Evolutionary conservation across 192 early-diverging fungal genomes (phyloP), one percentile per base, ranked within the genome.

Genomic region (Backusella parvicylindrica): DNA sequence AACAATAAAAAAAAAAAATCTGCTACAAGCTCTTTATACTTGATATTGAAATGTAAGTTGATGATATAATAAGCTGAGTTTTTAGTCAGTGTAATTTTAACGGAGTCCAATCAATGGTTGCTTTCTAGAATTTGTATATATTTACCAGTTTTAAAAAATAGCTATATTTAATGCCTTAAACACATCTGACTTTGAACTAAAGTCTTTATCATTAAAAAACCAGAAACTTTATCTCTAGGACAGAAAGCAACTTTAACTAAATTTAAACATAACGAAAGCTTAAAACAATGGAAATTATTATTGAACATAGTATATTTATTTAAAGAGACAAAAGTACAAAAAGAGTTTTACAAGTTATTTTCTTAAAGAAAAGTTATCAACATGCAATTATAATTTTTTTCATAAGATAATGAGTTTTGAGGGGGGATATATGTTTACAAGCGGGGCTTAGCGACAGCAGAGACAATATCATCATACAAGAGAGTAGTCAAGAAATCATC

Each of bases 401-500:
- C 64, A 66, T 31, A 35, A 66, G 37, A 26, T 26, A 68, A 68
- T 33, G 35, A 26, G 38, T 33, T 37, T n/a, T n/a, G n/a, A n/a
- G 26, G 65, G 67, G 64, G 64, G 67, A 23, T 30, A 30, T 73
- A 35, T 63, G 21, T 77, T 83, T 83, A 83, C 75, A 83, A 71
- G 38, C 71, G 74, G 43, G 81, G 26, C 64, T 76, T 77, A 47
- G 64, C 21, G 35, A 36, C 68, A 40, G 86, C 12, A 28, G 82
- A 80, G 49, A 92, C 83, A 75, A 98, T 97, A 38, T 94, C 91
- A 85, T 96, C 92, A 83, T 98, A 98, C 82, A 95, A 92, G 65
- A 97, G 85, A 7, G 92, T 92, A 74, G 97, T 97, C 81, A 99
- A 86, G 84, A 99, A 99, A 75, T 99, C 97, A 70, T 92, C 91